Conservation (phyloP, 2,329 filamentous ascomycete species). For the Amauroascus verrucosus region DNA sequence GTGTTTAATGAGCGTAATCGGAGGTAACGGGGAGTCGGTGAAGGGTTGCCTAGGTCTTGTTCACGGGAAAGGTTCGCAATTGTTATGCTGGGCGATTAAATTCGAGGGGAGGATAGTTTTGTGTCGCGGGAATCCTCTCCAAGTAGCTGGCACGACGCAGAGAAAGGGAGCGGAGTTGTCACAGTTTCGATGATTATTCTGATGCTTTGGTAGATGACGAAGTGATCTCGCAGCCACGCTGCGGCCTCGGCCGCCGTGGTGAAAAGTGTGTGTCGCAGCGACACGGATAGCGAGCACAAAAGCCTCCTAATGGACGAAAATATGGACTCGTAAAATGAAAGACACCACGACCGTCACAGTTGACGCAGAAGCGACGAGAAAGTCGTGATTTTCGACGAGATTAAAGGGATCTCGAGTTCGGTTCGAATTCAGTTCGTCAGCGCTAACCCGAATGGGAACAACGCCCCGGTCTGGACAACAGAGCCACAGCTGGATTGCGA, state of each 20-base stretch:
- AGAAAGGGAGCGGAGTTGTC: neutral
- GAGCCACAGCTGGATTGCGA: too few species aligned
- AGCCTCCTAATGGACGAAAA: neutral
- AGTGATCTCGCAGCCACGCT: neutral
- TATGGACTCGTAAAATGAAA: neutral
- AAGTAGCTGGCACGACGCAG: neutral
- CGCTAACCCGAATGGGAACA: conserved; percentile 5
- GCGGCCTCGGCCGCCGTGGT: conserved; percentile 11
- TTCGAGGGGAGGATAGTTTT: neutral
- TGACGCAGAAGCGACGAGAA: neutral
- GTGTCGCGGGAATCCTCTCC: neutral
- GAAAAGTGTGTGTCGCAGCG: neutral
- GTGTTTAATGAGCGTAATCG: neutral
- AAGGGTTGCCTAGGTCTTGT: neutral
- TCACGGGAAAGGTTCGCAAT: neutral
- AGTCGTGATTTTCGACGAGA: neutral
- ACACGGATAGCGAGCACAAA: neutral
- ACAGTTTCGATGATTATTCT: neutral
- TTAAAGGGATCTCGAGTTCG: neutral
- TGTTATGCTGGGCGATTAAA: neutral
- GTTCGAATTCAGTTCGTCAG: neutral
- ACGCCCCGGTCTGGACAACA: too few species aligned
- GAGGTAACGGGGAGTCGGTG: neutral
- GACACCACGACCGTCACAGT: neutral
- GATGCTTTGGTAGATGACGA: neutral